Percentiles rank a stretch among this genome's conserved stretches.
Conservation (phyloP, 2,329 filamentous ascomycete genomes). For the Exophiala sp. region DNA sequence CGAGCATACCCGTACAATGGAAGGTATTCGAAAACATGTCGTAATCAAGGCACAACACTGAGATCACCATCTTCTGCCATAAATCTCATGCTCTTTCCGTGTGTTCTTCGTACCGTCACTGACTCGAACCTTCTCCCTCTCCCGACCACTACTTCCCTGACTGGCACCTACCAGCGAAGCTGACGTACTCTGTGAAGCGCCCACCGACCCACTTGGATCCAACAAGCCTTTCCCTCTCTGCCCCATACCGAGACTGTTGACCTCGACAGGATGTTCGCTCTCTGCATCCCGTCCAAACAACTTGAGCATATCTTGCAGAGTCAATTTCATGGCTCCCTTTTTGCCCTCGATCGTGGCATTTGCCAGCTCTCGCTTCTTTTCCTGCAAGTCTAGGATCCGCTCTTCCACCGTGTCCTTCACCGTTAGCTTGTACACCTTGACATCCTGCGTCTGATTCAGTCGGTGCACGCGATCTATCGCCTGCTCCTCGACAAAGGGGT, state of each 20-base stretch:
- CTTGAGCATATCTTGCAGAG: conserved; percentile 87
- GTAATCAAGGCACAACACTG: too few species aligned
- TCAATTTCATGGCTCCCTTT: conserved; percentile 74
- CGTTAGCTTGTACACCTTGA: conserved; percentile 91
- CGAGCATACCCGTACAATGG: too few species aligned
- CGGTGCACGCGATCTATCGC: conserved; percentile 97
- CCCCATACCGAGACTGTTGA: conserved; percentile 4
- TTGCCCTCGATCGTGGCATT: conserved; percentile 78
- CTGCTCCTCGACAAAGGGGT: conserved; percentile 97
- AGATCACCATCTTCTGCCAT: conserved; percentile 19
- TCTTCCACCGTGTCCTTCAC: conserved; percentile 85
- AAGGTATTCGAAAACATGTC: too few species aligned
- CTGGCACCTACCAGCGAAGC: neutral
- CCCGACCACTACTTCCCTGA: neutral
- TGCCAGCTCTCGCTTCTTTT: conserved; percentile 89
- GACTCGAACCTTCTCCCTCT: conserved; percentile 2
- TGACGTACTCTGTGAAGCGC: neutral
- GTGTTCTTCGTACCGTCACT: conserved; percentile 9
- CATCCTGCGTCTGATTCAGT: conserved; percentile 93
- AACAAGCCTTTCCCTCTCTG: conserved; percentile 10
- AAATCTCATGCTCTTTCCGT: conserved; percentile 19
- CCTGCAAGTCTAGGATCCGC: conserved; percentile 88
- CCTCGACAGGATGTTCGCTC: conserved; percentile 33
- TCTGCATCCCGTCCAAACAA: conserved; percentile 74
- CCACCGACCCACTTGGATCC: neutral